Evolutionary conservation across 163 green algal species (phyloP).

Genomic region (Scenedesmus sp.): DNA sequence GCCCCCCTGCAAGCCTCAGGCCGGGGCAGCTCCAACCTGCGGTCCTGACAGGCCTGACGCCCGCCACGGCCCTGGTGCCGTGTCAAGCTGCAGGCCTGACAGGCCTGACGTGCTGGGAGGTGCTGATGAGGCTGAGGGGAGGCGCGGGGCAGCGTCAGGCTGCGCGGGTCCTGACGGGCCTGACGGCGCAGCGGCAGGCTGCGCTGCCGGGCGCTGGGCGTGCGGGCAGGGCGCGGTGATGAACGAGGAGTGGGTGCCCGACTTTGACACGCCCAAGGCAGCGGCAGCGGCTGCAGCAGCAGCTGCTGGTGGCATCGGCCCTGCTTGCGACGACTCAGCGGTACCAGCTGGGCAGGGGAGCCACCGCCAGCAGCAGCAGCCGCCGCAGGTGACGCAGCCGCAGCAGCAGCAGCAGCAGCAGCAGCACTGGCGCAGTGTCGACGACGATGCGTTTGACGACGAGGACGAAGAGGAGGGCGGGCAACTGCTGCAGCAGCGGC

Average conservation of each 20-base stretch:
- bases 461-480: conserved; percentile 2
- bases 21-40: neutral
- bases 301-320: neutral
- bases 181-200: neutral
- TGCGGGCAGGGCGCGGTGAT: neutral
- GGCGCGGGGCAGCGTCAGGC: neutral
- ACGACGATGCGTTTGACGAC: neutral
- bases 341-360: neutral
- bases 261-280: neutral
- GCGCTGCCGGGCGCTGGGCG: neutral
- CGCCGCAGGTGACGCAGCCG: neutral
- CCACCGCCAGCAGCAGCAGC: neutral
- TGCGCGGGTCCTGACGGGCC: neutral
- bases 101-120: too few relatives aligned
- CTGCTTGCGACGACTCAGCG: neutral
- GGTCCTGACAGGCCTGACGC: neutral
- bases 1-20: too few relatives aligned
- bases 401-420: conserved; percentile 28
- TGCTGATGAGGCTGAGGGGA: neutral
- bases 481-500: neutral
- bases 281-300: conserved; percentile 12
- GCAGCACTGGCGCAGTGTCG: neutral
- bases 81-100: too few relatives aligned
- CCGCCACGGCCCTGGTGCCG: too few relatives aligned
- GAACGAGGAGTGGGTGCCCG: conserved; percentile 35